These are phyloP conservation scores for Fistulinella prunicolor DNA, from an alignment of 768 basidiomycete species.

Conservation along the genomic window DNA sequence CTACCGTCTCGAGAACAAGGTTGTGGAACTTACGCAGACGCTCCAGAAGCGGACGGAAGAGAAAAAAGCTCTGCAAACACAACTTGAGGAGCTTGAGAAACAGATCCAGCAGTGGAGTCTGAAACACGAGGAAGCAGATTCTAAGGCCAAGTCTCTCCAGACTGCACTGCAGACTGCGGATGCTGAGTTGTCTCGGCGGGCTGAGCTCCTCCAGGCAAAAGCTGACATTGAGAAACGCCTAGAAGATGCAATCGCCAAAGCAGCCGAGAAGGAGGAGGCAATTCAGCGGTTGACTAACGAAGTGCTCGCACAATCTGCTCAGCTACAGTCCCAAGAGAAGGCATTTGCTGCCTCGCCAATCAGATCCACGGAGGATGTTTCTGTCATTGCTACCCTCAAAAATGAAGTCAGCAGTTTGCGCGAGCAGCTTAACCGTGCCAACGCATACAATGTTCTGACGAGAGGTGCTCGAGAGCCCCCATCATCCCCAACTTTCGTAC, in stretches of 20 bases:
- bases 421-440: constrained; percentile 95
- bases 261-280: constrained; percentile 77
- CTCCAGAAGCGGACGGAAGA: constrained; percentile 89
- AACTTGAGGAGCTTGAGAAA: constrained; percentile 75
- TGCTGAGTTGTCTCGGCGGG: constrained; percentile 65
- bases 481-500: constrained; percentile 82
- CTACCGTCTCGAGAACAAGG: constrained; percentile 97
- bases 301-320: constrained; percentile 64
- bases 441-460: constrained; percentile 85
- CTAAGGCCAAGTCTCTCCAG: constrained; percentile 70
- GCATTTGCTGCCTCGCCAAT: constrained; percentile 60
- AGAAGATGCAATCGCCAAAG: constrained; percentile 71
- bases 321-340: constrained; percentile 75
- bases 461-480: constrained; percentile 72
- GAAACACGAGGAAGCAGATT: constrained; percentile 84
- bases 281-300: constrained; percentile 83
- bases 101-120: constrained; percentile 83
- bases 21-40: constrained; percentile 94
- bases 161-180: constrained; percentile 66
- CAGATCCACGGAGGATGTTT: constrained; percentile 76
- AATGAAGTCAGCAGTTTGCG: constrained; percentile 89
- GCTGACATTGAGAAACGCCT: constrained; percentile 75
- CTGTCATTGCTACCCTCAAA: constrained; percentile 85
- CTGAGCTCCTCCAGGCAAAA: constrained; percentile 73
- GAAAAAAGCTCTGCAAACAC: constrained; percentile 81